Base-by-base conservation (phyloP, 2,329 filamentous ascomycete species). In the Clarireedia sp. region DNA sequence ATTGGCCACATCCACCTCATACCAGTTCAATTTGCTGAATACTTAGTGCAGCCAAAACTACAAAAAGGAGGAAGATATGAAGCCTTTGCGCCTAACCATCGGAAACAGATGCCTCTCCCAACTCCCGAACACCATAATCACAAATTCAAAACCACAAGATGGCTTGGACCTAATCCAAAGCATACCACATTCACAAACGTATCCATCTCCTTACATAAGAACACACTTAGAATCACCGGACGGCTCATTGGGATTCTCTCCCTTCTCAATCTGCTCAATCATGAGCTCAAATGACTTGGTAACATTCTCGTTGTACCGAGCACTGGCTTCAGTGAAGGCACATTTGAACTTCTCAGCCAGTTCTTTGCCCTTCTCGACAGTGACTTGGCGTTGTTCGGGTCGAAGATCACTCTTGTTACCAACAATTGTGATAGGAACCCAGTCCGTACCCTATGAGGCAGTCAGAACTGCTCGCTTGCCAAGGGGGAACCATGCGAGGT, bases 321-420 rank as follows among this genome's bases (percentile, higher is more conserved):
- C 94, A 68, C 89, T 95, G 55, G 94, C 90, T 74, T 99, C 94
- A 48, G 90, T 96, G 82, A 90, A 96, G 38, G 87, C 90, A 72
- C 92, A 97, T 60, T 89, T 85, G 71, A 95, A 87, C 72, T 94
- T 89, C 66, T 92, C 87, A 7, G 87, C 85, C 43, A 96, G 76
- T 68, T 86, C 87, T 70, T 87, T 87, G 63, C 91, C 94, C 64
- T 96, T 88, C 62, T 96, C 90, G 51, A 84, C 73, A 33, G 83
- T 85, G 63, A 99, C 90, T 73, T 97, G 91, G 63, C 94, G 87
- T 74, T 96, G 90, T 71, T 96, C 92, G 52, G 90, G 86, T 59
- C 89, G 85, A 56, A 99, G 78, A 72, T 99, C 94, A 70, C 86
- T 91, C 77, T 99, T 99, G 78, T 99, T 99, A 65, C 90, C 94